Percentiles rank a stretch among this genome's conserved stretches.
phyloP scores from a whole-genome alignment of 148 eudicot species.

The Gaultheria prostrata region DNA sequence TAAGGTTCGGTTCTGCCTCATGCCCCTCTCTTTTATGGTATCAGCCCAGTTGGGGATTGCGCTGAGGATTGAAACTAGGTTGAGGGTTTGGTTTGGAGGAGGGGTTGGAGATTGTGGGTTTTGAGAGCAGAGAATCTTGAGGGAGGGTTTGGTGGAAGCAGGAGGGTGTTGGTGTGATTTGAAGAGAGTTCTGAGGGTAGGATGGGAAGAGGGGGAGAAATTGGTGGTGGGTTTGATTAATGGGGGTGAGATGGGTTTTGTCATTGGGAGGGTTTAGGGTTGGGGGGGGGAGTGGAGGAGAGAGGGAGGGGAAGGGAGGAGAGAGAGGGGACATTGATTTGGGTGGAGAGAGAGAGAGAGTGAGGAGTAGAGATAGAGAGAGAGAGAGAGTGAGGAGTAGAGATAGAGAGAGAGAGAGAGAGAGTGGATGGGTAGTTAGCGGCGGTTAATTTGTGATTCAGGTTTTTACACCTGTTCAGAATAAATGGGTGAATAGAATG shows the following conservation, averaged over 20 bases:
- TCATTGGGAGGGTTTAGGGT: conserved; percentile 47
- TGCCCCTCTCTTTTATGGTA: conserved; percentile 60
- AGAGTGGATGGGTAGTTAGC: conserved; percentile 36
- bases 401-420: conserved; percentile 17
- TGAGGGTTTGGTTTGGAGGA: conserved; percentile 26
- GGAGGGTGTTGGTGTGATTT: conserved; percentile 23
- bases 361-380: conserved; percentile 16
- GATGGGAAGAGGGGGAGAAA: conserved; percentile 36
- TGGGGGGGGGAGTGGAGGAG: conserved; percentile 20
- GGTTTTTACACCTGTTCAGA: conserved; percentile 43
- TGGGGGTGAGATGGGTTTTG: conserved; percentile 32
- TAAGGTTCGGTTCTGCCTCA: conserved; percentile 53
- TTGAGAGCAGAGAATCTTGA: conserved; percentile 40
- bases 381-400: conserved; percentile 1
- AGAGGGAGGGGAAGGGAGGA: conserved; percentile 11
- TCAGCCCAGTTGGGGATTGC: conserved; percentile 87
- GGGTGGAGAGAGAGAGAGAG: conserved; percentile 10
- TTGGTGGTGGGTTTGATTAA: conserved; percentile 41
- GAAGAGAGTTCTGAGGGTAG: conserved; percentile 33
- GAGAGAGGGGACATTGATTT: conserved; percentile 6
- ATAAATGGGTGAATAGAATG: background rate
- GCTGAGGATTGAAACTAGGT: conserved; percentile 42
- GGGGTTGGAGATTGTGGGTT: conserved; percentile 35
- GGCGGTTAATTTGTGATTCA: conserved; percentile 56
- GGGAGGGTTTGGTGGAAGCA: conserved; percentile 22